Evolutionary conservation across 2,329 filamentous ascomycete genomes (phyloP).

Genomic region (Hortaea werneckii): DNA sequence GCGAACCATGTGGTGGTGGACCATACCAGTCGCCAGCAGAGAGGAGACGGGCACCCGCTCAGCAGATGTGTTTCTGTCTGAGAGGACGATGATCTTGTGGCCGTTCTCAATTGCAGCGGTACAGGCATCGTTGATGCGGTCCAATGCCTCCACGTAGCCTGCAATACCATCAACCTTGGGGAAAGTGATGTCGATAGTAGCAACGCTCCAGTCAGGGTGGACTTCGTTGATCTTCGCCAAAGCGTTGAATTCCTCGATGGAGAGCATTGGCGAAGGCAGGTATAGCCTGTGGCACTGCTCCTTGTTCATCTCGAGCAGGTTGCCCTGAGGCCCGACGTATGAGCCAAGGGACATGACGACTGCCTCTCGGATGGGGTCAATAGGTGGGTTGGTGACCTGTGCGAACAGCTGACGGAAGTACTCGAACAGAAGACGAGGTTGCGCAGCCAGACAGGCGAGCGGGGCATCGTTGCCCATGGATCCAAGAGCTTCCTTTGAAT

Average conservation of each 20-base stretch:
- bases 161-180: slow-evolving; percentile 71
- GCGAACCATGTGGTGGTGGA: slow-evolving; percentile 88
- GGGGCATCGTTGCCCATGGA: slow-evolving; percentile 98
- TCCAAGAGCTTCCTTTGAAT: slow-evolving; percentile 92
- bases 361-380: slow-evolving; percentile 92
- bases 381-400: slow-evolving; percentile 94
- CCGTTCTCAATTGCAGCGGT: slow-evolving; percentile 73
- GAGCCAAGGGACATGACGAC: slow-evolving; percentile 98
- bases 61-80: slow-evolving; percentile 73
- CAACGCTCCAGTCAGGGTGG: slow-evolving; percentile 75
- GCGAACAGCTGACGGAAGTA: slow-evolving; percentile 98
- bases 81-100: slow-evolving; percentile 79
- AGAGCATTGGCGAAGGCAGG: slow-evolving; percentile 79
- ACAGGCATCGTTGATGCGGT: slow-evolving; percentile 76
- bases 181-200: slow-evolving; percentile 87
- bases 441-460: slow-evolving; percentile 79
- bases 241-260: slow-evolving; percentile 82
- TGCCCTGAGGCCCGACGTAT: slow-evolving; percentile 92
- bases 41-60: slow-evolving; percentile 80
- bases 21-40: slow-evolving; percentile 79
- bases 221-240: slow-evolving; percentile 65
- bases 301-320: slow-evolving; percentile 85
- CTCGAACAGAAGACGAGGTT: slow-evolving; percentile 81
- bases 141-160: slow-evolving; percentile 79
- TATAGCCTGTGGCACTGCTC: slow-evolving; percentile 79